Evolutionary conservation across 768 basidiomycete species (phyloP).

Genomic region (Tricholoma hemisulphureum): DNA sequence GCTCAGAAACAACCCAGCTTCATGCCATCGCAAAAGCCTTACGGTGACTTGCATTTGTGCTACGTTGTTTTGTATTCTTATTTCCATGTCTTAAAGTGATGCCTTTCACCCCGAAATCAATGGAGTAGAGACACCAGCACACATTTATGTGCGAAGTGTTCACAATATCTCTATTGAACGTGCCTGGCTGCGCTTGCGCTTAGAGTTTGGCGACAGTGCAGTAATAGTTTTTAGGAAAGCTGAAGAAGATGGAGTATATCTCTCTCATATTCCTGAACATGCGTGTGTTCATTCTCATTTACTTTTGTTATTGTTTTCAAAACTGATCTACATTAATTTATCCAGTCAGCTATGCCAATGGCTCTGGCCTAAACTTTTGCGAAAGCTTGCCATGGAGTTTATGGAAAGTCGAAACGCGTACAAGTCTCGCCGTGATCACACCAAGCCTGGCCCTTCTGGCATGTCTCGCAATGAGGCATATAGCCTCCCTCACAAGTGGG

Average conservation of each 20-base stretch:
- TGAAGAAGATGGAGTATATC: slow-evolving; percentile 20
- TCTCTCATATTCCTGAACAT: slow-evolving; percentile 21
- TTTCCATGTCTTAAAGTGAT: slow-evolving; percentile 15
- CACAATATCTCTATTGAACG: slow-evolving; percentile 37
- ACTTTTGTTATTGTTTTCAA: background rate
- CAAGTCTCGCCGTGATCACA: background rate
- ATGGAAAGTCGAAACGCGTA: background rate
- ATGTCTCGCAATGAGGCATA: slow-evolving; percentile 1
- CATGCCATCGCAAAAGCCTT: slow-evolving; percentile 31
- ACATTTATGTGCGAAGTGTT: slow-evolving; percentile 29
- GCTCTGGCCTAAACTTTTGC: background rate
- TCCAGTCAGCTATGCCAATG: background rate
- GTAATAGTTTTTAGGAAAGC: slow-evolving; percentile 21
- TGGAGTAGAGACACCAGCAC: slow-evolving; percentile 25
- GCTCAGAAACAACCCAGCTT: slow-evolving; percentile 33
- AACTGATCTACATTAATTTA: background rate
- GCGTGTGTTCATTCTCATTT: slow-evolving; percentile 21
- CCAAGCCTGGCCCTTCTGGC: slow-evolving; percentile 1
- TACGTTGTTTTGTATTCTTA: background rate
- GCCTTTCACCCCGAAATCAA: slow-evolving; percentile 27
- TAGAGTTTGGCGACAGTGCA: slow-evolving; percentile 33
- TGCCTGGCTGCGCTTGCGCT: slow-evolving; percentile 31
- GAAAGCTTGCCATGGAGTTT: background rate
- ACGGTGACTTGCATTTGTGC: slow-evolving; percentile 17
- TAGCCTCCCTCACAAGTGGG: slow-evolving; percentile 2